Conservation (phyloP, 257 asterid species). For the Phtheirospermum japonicum region DNA sequence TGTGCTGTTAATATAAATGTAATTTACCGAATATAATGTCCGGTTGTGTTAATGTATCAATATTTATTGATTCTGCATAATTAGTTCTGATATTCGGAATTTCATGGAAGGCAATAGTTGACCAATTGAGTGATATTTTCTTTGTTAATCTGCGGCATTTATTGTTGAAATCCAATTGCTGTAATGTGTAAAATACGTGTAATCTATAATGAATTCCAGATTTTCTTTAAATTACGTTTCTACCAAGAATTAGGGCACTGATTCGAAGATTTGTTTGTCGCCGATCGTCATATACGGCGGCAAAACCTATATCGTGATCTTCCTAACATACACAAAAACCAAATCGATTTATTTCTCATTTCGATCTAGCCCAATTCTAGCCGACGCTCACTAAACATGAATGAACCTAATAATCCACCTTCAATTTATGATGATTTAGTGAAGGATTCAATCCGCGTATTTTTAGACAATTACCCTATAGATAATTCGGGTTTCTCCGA, state of each 20-base stretch:
- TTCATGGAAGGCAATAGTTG: background rate
- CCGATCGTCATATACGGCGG: conserved; percentile 1
- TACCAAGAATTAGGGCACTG: conserved; percentile 13
- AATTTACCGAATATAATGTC: background rate
- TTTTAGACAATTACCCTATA: conserved; percentile 20
- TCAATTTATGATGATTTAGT: conserved; percentile 3
- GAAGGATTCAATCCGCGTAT: conserved; percentile 19
- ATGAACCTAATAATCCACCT: background rate
- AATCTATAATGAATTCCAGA: conserved; percentile 18
- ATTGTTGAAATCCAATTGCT: conserved; percentile 22
- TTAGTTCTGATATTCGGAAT: conserved; percentile 12
- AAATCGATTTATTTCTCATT: conserved; percentile 11
- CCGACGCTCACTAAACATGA: background rate
- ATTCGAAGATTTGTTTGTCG: conserved; percentile 3
- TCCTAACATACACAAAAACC: conserved; percentile 13
- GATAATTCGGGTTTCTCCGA: conserved; percentile 5
- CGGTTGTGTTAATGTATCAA: background rate
- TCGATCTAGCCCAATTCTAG: conserved; percentile 1
- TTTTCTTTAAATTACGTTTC: conserved; percentile 10
- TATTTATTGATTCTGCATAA: conserved; percentile 21
- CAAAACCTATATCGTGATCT: conserved; percentile 7
- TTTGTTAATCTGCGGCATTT: conserved; percentile 19
- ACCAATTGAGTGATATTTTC: conserved; percentile 1
- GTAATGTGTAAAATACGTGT: conserved; percentile 21
- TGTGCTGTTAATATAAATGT: conserved; percentile 5